Percentiles rank a stretch among this genome's conserved stretches.
Conservation (phyloP, 2,329 filamentous ascomycete genomes). For the Penicillium olsonii region DNA sequence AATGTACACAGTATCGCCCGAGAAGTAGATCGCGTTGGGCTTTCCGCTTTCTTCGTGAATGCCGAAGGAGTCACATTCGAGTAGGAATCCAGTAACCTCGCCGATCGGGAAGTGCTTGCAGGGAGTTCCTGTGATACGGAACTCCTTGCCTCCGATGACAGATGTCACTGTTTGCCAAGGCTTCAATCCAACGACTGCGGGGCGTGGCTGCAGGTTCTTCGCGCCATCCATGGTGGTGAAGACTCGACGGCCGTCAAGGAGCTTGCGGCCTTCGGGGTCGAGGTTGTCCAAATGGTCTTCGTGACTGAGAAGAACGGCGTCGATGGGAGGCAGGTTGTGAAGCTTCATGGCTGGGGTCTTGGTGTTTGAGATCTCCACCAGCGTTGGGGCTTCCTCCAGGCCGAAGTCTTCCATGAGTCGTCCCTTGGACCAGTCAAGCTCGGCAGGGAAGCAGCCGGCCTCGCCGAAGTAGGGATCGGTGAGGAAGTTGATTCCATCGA, state of each 20-base stretch:
- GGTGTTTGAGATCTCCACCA: slow-evolving; percentile 52
- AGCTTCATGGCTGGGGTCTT: background rate
- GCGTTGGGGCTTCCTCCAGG: slow-evolving; percentile 34
- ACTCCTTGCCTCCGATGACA: slow-evolving; percentile 33
- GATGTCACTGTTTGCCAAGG: slow-evolving; percentile 42
- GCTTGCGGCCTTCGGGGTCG: slow-evolving; percentile 46
- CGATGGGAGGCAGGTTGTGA: background rate
- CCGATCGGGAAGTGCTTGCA: slow-evolving; percentile 47
- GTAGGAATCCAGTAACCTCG: slow-evolving; percentile 49
- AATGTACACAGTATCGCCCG: slow-evolving; percentile 52
- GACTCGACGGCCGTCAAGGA: slow-evolving; percentile 50
- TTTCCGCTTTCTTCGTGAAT: slow-evolving; percentile 26
- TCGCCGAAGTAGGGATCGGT: slow-evolving; percentile 48
- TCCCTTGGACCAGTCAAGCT: slow-evolving; percentile 32
- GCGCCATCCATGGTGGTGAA: slow-evolving; percentile 50
- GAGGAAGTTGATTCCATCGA: slow-evolving; percentile 45
- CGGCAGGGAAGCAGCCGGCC: slow-evolving; percentile 41
- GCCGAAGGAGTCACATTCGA: slow-evolving; percentile 43
- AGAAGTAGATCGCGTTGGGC: slow-evolving; percentile 52
- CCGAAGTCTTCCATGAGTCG: background rate
- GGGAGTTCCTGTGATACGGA: slow-evolving; percentile 47
- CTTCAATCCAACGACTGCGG: slow-evolving; percentile 41
- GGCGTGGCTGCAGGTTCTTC: slow-evolving; percentile 44
- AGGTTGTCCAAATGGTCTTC: slow-evolving; percentile 37
- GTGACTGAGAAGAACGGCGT: background rate